A percentile compares a stretch with the other conserved stretches of the same genome.
phyloP scores from a whole-genome alignment of 768 basidiomycete species.

The Phylloporus rhodoxanthus region DNA sequence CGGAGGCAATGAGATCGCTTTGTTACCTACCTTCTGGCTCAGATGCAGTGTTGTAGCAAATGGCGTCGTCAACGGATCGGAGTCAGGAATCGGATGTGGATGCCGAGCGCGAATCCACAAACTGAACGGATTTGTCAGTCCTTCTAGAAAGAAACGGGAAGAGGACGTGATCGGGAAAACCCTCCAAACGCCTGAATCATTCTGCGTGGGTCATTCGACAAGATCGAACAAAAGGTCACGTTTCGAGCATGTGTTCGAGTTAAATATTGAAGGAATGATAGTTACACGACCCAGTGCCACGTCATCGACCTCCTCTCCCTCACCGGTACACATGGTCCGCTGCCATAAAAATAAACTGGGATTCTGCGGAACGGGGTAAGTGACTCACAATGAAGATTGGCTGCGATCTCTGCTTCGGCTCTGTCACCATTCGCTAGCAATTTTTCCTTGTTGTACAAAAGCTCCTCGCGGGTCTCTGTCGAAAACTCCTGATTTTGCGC shows the following conservation, averaged over 20 bases:
- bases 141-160: neutral
- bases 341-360: slow-evolving; percentile 30
- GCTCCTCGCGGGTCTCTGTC: slow-evolving; percentile 95
- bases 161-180: neutral
- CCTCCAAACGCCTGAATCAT: neutral
- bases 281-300: slow-evolving; percentile 18
- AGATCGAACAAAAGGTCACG: slow-evolving; percentile 1
- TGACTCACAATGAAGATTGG: slow-evolving; percentile 72
- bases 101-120: neutral
- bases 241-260: slow-evolving; percentile 4
- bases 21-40: neutral
- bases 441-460: slow-evolving; percentile 99
- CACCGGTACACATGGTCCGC: slow-evolving; percentile 87
- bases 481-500: slow-evolving; percentile 98
- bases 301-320: slow-evolving; percentile 17
- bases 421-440: slow-evolving; percentile 92
- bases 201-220: neutral
- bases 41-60: neutral
- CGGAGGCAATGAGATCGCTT: neutral
- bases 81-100: neutral
- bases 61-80: neutral
- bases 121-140: neutral
- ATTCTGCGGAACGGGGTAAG: slow-evolving; percentile 6
- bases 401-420: slow-evolving; percentile 96
- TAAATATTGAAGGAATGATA: slow-evolving; percentile 13